These are phyloP conservation scores for Talaromyces ruber DNA, from an alignment of 495 filamentous ascomycete species.

Conservation along the genomic window DNA sequence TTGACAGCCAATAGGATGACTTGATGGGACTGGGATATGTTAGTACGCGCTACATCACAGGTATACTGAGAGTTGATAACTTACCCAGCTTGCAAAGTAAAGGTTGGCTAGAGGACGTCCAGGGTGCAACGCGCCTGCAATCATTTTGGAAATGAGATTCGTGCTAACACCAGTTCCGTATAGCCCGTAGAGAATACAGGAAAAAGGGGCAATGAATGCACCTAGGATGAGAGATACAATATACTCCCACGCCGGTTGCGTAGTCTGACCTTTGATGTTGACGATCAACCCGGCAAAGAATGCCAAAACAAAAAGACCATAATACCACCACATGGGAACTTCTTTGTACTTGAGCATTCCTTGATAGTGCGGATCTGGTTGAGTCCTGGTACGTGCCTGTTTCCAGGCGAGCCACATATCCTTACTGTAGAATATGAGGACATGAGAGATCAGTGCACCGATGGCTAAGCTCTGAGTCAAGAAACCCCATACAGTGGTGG, in stretches of 20 bases:
- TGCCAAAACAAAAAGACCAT: constrained; percentile 24
- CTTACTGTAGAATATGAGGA: constrained; percentile 27
- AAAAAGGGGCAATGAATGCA: constrained; percentile 21
- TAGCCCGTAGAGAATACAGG: constrained; percentile 25
- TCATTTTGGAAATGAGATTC: constrained; percentile 27
- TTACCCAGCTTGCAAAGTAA: constrained; percentile 30
- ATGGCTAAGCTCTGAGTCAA: constrained; percentile 22
- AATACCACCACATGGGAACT: constrained; percentile 39
- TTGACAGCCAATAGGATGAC: constrained; percentile 11
- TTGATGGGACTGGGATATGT: neutral
- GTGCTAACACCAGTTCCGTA: constrained; percentile 25
- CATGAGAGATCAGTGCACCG: constrained; percentile 24
- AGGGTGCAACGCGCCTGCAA: constrained; percentile 29
- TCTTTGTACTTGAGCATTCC: constrained; percentile 33
- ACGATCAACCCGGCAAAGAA: constrained; percentile 35
- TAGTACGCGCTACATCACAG: neutral
- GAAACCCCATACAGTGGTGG: constrained; percentile 12
- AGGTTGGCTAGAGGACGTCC: constrained; percentile 25
- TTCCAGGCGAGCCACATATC: constrained; percentile 22
- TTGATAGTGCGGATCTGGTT: constrained; percentile 31
- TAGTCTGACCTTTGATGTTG: constrained; percentile 30
- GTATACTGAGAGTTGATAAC: neutral
- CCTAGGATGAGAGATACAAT: constrained; percentile 33
- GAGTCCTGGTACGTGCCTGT: constrained; percentile 16
- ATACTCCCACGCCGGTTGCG: constrained; percentile 43